A percentile compares a stretch with the other conserved stretches of the same genome.
These are phyloP conservation scores for Cinnamomum micranthum DNA, from an alignment of 164 flowering plant genomes.

Conservation along the genomic window DNA sequence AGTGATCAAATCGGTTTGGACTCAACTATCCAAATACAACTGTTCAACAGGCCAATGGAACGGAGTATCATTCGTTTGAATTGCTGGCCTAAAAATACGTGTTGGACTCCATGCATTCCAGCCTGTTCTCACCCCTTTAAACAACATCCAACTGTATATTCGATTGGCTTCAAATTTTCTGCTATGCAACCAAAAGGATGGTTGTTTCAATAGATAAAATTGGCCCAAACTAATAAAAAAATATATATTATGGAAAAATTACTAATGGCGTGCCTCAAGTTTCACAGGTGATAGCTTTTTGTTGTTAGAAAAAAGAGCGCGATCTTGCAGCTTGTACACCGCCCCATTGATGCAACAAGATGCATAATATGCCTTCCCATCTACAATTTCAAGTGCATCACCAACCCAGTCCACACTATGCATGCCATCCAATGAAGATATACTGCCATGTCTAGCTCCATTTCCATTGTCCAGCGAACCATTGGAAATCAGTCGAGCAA, in stretches of 20 bases:
- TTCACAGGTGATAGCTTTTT: constrained; percentile 52
- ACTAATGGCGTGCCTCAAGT: constrained; percentile 52
- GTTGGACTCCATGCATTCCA: neutral
- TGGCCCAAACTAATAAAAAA: neutral
- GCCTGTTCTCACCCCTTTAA: neutral
- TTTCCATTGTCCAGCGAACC: constrained; percentile 20
- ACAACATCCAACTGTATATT: neutral
- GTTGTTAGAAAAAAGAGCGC: constrained; percentile 51
- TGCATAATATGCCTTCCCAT: constrained; percentile 49
- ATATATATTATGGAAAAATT: neutral
- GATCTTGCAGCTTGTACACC: constrained; percentile 59
- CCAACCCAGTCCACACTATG: constrained; percentile 67
- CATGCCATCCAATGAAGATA: constrained; percentile 27
- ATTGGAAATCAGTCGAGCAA: constrained; percentile 20
- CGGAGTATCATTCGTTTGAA: neutral
- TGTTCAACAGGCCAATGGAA: neutral
- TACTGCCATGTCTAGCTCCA: constrained; percentile 21
- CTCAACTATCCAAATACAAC: neutral
- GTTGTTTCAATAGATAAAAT: neutral
- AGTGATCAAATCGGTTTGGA: neutral
- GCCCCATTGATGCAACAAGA: constrained; percentile 63
- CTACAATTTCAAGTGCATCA: constrained; percentile 38
- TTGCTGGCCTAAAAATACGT: neutral
- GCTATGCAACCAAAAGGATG: neutral
- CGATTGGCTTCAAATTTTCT: neutral